Evolutionary conservation across 371 early-diverging fungal genomes (phyloP), one percentile per base, ranked within the genome.

Genomic region (Rhizopus microsporus): DNA sequence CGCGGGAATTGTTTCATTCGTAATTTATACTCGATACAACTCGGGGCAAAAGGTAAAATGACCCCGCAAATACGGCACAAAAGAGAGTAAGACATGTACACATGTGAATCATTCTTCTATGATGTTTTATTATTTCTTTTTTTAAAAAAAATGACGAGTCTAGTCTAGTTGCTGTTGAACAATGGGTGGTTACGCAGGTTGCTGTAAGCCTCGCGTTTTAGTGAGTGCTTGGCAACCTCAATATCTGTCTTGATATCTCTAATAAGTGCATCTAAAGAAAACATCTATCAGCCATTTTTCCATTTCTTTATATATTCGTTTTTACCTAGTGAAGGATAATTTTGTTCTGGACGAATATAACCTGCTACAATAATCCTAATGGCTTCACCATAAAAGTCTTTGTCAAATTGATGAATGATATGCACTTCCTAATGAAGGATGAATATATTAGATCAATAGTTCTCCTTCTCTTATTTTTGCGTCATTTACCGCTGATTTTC

Each of bases 241-340:
- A 96, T 94, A 65, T 97, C 98, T 6, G 83, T 86, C 51, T 90
- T 84, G 68, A 97, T 97, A 67, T 96, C 98, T n/a, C 83, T 9
- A 32, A 54, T 13, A 40, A 42, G 33, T 23, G 42, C 31, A 43
- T 42, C 54, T 31, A 31, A 32, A 17, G n/a, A 15, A 51, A 33
- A 35, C 16, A 51, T 34, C 16, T 34, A 48, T 10, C 12, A 32
- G 35, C 4, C 17, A 7, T 35, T 16, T 16, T 37, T 35, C 5
- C 34, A 8, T 43, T n/a, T 46, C 40, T 40, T 51, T 35, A 5
- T n/a, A 31, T 33, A 23, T 43, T 35, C 23, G 13, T 46, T n/a
- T 68, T 74, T 78, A 92, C 93, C 93, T 50, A 93, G 71, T 5
- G 89, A 85, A 9, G 83, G 84, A 70, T 95, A 98, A 68, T 97